A percentile compares a stretch with the other conserved stretches of the same genome.
These are phyloP conservation scores for Trichoderma semiorbis DNA, from an alignment of 2,329 filamentous ascomycete genomes.

Conservation along the genomic window DNA sequence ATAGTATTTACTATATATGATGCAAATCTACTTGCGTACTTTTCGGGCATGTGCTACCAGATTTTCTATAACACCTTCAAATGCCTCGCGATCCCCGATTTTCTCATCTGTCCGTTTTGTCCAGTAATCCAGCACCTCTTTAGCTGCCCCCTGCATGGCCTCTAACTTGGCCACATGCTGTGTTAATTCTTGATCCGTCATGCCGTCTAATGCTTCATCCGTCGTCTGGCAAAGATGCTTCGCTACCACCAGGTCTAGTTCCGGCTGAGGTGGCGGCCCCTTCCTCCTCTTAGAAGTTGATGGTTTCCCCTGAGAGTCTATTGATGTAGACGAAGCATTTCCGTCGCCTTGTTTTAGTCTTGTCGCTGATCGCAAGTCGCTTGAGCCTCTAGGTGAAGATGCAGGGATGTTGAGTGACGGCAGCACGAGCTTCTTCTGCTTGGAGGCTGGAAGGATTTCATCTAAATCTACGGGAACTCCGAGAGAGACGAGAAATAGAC, in stretches of 20 bases:
- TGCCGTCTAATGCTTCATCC: slow-evolving; percentile 73
- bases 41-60: slow-evolving; percentile 87
- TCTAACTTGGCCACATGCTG: slow-evolving; percentile 68
- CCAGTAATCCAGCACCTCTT: slow-evolving; percentile 83
- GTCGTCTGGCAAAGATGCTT: slow-evolving; percentile 79
- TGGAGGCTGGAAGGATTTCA: slow-evolving; percentile 93
- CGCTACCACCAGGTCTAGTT: slow-evolving; percentile 75
- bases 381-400: slow-evolving; percentile 53
- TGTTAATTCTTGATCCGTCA: slow-evolving; percentile 73
- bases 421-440: slow-evolving; percentile 95
- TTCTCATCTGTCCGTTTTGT: slow-evolving; percentile 80
- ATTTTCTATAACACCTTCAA: slow-evolving; percentile 96
- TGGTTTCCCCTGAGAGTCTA: slow-evolving; percentile 58
- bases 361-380: slow-evolving; percentile 49
- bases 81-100: slow-evolving; percentile 84
- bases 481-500: slow-evolving; percentile 90
- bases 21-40: slow-evolving; percentile 61
- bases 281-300: slow-evolving; percentile 43
- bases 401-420: slow-evolving; percentile 76
- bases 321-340: slow-evolving; percentile 55
- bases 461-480: slow-evolving; percentile 95
- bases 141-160: slow-evolving; percentile 66
- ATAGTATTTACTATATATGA: not conserved
- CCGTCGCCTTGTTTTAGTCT: slow-evolving; percentile 45
- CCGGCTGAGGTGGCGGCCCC: slow-evolving; percentile 65